phyloP scores from a whole-genome alignment of 441 rosid species.

The Euphorbia schlechtendalii region DNA sequence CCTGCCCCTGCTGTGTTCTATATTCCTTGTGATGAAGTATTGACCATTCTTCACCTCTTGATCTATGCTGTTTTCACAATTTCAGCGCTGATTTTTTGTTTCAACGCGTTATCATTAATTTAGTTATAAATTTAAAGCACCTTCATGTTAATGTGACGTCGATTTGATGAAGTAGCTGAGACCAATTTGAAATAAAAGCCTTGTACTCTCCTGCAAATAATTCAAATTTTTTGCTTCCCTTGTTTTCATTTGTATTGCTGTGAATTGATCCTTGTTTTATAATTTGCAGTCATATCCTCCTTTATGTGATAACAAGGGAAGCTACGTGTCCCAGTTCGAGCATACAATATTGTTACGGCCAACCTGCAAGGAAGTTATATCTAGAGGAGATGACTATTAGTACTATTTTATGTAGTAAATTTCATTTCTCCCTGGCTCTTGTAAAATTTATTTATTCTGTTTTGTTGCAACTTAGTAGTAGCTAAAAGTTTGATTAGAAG shows the following conservation, averaged over 20 bases:
- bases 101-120: too few relatives aligned
- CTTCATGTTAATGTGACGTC: not conserved
- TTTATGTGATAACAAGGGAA: constrained; percentile 78
- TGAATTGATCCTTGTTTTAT: not conserved
- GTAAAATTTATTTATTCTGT: too few relatives aligned
- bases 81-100: too few relatives aligned
- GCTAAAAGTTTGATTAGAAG: too few relatives aligned
- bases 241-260: not conserved
- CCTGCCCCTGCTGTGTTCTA: not conserved
- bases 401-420: not conserved
- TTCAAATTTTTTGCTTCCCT: not conserved
- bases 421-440: too few relatives aligned
- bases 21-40: not conserved
- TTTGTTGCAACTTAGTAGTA: too few relatives aligned
- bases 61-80: not conserved
- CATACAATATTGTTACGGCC: constrained; percentile 92
- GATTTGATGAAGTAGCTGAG: not conserved
- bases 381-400: constrained; percentile 82
- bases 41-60: not conserved
- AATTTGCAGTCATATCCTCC: constrained; percentile 81
- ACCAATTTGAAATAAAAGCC: not conserved
- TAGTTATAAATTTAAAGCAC: too few relatives aligned
- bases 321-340: constrained; percentile 91
- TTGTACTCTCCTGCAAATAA: not conserved
- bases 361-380: constrained; percentile 93